Base-by-base conservation (phyloP, 768 basidiomycete genomes). In the Lentinula boryana region DNA sequence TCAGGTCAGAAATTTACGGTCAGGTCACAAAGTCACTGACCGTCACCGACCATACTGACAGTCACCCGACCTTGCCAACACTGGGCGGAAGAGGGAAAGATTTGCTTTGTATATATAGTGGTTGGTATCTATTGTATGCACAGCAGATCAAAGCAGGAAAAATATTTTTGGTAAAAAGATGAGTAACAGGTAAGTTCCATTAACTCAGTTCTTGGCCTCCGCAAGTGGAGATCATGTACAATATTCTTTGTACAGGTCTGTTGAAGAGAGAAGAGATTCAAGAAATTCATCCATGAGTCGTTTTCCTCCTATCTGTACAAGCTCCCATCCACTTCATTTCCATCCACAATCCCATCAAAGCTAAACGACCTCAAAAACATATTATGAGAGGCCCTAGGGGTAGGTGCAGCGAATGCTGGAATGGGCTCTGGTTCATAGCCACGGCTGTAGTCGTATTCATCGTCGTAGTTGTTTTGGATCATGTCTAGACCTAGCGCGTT, bases 341-440 rank as follows among this genome's bases (percentile, higher is more conserved):
- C 16, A 12, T 49, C 27, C 27, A 27, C 18, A 18, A 48, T 8
- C 36, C 36, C 9, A 48, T 48, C 46, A 23, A 48, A 58, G 23
- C 43, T 48, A 15, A 58, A 58, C 18, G 57, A 58, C 32, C 57
- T 46, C n/a, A 58, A 21, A 27, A 58, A 58, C 21, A 58, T 12
- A n/a, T 32, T 40, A 49, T 58, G 57, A 58, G 57, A 46, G 15
- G 57, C 57, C 13, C 57, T 32, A 4, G 57, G 57, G 9, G 57
- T 58, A 18, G 57, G 57, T 15, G 57, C 57, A 58, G 57, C 57
- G 27, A 58, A 58, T 21, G 57, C 44, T 32, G 57, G 57, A n/a
- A 58, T 58, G 13, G 53, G 36, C 8, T 54, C 53, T 18, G n/a
- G 38, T 13, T 13, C 55, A 43, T 56, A 56, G 21, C 55, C 55